Evolutionary conservation across 2,329 filamentous ascomycete species (phyloP).

Genomic region (Aspergillus sp.): DNA sequence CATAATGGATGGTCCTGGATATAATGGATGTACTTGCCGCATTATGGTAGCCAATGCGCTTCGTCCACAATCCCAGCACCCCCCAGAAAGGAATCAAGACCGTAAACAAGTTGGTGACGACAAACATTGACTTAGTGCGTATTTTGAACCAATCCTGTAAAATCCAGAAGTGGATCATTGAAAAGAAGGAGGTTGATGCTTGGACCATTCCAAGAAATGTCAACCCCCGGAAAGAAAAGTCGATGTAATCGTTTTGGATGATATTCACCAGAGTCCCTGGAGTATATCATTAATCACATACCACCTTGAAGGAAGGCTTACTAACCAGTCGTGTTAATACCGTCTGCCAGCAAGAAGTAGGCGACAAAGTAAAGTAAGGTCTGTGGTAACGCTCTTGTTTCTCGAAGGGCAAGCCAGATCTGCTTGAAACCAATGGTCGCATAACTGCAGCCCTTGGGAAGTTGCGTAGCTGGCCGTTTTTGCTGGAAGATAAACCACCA

Average conservation of each 20-base stretch:
- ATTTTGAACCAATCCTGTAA: constrained; percentile 34
- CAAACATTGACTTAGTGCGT: constrained; percentile 34
- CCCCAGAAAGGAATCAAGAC: constrained; percentile 36
- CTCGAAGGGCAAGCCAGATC: constrained; percentile 29
- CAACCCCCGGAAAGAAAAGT: constrained; percentile 34
- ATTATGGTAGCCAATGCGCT: constrained; percentile 32
- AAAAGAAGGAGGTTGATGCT: constrained; percentile 28
- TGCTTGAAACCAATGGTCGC: constrained; percentile 35
- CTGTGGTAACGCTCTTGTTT: constrained; percentile 31
- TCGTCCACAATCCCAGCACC: constrained; percentile 34
- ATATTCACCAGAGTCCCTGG: constrained; percentile 29
- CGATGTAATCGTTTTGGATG: constrained; percentile 32
- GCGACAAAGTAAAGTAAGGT: constrained; percentile 34
- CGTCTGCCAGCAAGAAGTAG: constrained; percentile 36
- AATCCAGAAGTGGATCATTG: constrained; percentile 36
- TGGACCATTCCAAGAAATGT: constrained; percentile 35
- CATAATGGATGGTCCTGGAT: not conserved
- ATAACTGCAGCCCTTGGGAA: constrained; percentile 33
- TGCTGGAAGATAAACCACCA: constrained; percentile 39
- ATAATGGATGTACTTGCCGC: constrained; percentile 12
- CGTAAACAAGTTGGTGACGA: constrained; percentile 33
- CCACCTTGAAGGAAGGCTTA: not conserved
- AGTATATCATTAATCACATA: not conserved
- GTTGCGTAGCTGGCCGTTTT: constrained; percentile 28
- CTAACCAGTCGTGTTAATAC: constrained; percentile 32